Evolutionary conservation across 164 flowering plant genomes (phyloP).

Genomic region (Vitis riparia): DNA sequence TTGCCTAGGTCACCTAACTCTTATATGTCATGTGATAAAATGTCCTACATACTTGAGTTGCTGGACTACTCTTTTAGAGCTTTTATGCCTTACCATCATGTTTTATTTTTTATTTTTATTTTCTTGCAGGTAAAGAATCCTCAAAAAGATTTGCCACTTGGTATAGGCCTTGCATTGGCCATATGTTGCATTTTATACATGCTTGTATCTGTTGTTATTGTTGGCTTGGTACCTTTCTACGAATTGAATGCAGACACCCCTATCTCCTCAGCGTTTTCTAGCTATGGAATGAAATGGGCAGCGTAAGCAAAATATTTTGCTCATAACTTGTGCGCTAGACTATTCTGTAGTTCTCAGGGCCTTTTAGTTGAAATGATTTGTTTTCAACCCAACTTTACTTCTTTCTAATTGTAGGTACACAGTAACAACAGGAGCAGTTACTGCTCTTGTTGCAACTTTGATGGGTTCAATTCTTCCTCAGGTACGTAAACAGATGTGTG

Average conservation of each 20-base stretch:
- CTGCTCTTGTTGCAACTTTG: slow-evolving; percentile 3
- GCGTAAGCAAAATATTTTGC: slow-evolving; percentile 42
- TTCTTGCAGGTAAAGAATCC: slow-evolving; percentile 61
- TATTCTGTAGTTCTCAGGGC: background rate
- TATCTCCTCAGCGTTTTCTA: slow-evolving; percentile 66
- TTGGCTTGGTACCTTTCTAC: slow-evolving; percentile 72
- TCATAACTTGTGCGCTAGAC: background rate
- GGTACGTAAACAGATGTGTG: background rate
- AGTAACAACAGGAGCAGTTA: slow-evolving; percentile 2
- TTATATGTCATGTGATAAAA: too few species aligned
- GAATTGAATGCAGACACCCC: slow-evolving; percentile 74
- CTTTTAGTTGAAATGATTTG: background rate
- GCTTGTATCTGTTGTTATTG: slow-evolving; percentile 65
- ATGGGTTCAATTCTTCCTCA: slow-evolving; percentile 8
- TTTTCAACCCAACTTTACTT: background rate
- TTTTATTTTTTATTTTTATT: too few species aligned
- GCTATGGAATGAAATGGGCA: slow-evolving; percentile 73
- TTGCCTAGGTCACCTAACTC: too few species aligned
- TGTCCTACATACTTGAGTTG: too few species aligned
- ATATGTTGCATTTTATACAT: slow-evolving; percentile 61
- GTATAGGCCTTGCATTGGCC: slow-evolving; percentile 54
- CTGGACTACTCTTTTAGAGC: too few species aligned
- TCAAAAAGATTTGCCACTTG: slow-evolving; percentile 66
- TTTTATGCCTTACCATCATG: too few species aligned
- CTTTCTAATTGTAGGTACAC: slow-evolving; percentile 2